Evolutionary conservation across 306 rosid genomes (phyloP).

Genomic region (Trichosanthes truncata): DNA sequence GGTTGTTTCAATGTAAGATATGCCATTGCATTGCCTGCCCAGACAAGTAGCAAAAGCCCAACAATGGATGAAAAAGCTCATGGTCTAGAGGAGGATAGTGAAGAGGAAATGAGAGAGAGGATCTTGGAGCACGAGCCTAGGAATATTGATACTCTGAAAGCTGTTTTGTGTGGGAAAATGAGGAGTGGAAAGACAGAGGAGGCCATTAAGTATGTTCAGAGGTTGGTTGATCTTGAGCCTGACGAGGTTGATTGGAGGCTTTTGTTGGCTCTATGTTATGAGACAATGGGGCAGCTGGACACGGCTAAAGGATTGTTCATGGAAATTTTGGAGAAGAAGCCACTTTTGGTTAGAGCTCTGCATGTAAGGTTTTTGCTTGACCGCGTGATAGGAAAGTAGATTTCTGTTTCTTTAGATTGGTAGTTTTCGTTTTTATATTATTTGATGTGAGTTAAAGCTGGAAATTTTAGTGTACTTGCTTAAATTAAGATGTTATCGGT

Average conservation of each 20-base stretch:
- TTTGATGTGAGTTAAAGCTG: conserved; percentile 9
- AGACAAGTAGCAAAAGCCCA: conserved; percentile 20
- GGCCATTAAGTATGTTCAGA: conserved; percentile 71
- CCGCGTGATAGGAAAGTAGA: neutral
- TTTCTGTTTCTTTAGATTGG: neutral
- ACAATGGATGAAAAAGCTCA: conserved; percentile 29
- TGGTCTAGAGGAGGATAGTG: conserved; percentile 17
- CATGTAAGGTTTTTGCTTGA: conserved; percentile 50
- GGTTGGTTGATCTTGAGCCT: conserved; percentile 55
- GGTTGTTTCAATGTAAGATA: conserved; percentile 35
- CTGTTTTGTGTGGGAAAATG: conserved; percentile 58
- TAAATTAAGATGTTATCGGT: neutral
- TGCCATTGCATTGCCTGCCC: conserved; percentile 43
- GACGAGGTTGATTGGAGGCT: conserved; percentile 82
- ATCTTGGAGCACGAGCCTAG: conserved; percentile 54
- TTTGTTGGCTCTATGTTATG: conserved; percentile 67
- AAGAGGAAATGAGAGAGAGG: conserved; percentile 44
- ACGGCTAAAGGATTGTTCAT: conserved; percentile 50
- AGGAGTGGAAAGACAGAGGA: conserved; percentile 60
- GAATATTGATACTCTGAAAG: conserved; percentile 65
- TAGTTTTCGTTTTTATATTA: neutral
- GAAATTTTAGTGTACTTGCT: neutral
- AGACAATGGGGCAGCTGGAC: conserved; percentile 55
- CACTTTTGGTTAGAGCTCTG: conserved; percentile 73
- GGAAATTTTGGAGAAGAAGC: conserved; percentile 55